These are phyloP conservation scores for Suhomyces prunicola DNA, from an alignment of 805 yeast species.

Conservation along the genomic window DNA sequence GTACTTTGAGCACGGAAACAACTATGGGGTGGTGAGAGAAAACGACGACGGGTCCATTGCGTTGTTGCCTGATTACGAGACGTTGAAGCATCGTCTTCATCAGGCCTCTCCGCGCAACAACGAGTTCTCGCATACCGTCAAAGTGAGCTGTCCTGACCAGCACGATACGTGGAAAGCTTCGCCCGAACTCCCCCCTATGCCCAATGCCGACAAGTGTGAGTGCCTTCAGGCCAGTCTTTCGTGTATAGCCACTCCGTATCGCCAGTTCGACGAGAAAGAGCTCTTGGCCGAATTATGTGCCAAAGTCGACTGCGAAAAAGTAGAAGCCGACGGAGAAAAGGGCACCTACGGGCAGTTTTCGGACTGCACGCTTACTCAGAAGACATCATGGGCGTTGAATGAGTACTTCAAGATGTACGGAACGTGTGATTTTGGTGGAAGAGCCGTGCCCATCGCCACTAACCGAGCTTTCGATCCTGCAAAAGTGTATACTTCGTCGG, in stretches of 20 bases:
- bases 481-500: conserved; percentile 18
- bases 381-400: conserved; percentile 40
- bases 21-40: conserved; percentile 35
- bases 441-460: conserved; percentile 19
- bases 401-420: conserved; percentile 26
- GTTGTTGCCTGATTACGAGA: conserved; percentile 28
- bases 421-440: conserved; percentile 23
- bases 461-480: conserved; percentile 15
- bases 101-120: conserved; percentile 20
- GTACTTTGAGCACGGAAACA: conserved; percentile 33
- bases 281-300: conserved; percentile 34
- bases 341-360: conserved; percentile 45
- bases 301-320: conserved; percentile 36
- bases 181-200: conserved; percentile 35
- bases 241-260: conserved; percentile 33
- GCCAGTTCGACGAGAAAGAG: conserved; percentile 15
- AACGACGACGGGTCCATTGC: conserved; percentile 22
- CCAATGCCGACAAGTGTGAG: conserved; percentile 42
- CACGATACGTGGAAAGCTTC: conserved; percentile 19
- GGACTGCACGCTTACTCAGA: conserved; percentile 36
- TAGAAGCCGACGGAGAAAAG: conserved; percentile 28
- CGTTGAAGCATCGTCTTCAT: conserved; percentile 22
- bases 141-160: background rate
- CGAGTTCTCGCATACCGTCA: background rate
- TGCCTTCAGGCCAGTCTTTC: conserved; percentile 40